Evolutionary conservation across 1,139 yeast genomes (phyloP).

Genomic region (Hyphopichia buzzinii): DNA sequence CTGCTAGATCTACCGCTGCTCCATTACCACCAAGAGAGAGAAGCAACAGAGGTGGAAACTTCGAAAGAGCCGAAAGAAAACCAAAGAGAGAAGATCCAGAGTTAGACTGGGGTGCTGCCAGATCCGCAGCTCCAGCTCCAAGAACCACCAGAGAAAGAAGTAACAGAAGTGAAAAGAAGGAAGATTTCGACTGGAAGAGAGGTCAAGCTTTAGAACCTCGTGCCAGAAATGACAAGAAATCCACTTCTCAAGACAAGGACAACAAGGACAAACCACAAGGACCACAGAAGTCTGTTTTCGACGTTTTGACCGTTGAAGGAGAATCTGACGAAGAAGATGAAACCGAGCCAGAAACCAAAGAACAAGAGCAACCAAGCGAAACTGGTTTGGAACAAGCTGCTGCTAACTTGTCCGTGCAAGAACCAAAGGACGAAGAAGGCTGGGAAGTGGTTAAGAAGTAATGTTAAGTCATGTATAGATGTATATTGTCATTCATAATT

Average conservation of each 20-base stretch:
- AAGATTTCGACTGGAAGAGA: conserved; percentile 32
- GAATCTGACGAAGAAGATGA: conserved; percentile 59
- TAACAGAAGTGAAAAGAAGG: conserved; percentile 17
- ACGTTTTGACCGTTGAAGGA: conserved; percentile 61
- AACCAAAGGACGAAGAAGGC: conserved; percentile 43
- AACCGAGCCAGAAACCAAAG: conserved; percentile 21
- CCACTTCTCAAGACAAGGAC: conserved; percentile 16
- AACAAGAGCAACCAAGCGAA: conserved; percentile 12
- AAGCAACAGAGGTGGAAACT: conserved; percentile 5
- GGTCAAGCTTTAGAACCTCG: conserved; percentile 30
- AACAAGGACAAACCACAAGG: conserved; percentile 36
- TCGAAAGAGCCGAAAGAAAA: conserved; percentile 33
- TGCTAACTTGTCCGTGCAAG: conserved; percentile 36
- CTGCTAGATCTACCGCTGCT: conserved; percentile 23
- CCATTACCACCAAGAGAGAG: conserved; percentile 31
- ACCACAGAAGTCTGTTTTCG: conserved; percentile 58
- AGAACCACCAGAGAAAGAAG: conserved; percentile 21
- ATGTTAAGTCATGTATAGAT: conserved; percentile 4
- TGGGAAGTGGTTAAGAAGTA: conserved; percentile 66
- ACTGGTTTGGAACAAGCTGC: conserved; percentile 44
- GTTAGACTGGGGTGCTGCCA: conserved; percentile 61
- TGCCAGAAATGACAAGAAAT: conserved; percentile 13
- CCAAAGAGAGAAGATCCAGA: conserved; percentile 50
- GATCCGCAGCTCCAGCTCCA: conserved; percentile 38
- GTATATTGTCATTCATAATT: neutral